These are phyloP conservation scores for Macrotyloma uniflorum DNA, from an alignment of 306 rosid genomes.

Conservation along the genomic window DNA sequence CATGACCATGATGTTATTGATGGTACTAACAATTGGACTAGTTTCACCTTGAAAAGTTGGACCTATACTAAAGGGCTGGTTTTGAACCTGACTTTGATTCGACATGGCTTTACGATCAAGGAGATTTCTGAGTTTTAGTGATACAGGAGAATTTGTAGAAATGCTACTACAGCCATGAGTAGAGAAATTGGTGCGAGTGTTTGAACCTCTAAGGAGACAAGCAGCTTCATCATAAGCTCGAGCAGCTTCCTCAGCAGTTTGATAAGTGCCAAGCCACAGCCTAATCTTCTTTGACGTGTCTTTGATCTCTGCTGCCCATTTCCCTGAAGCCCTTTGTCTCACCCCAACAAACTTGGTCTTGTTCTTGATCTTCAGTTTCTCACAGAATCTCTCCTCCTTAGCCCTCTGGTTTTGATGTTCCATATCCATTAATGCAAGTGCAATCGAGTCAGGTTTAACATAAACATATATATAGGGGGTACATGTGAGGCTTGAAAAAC, in stretches of 20 bases:
- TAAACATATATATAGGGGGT: neutral
- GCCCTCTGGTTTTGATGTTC: slow-evolving; percentile 32
- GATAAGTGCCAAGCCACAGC: slow-evolving; percentile 88
- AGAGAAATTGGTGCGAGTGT: slow-evolving; percentile 76
- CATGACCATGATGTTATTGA: slow-evolving; percentile 18
- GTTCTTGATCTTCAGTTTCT: slow-evolving; percentile 20
- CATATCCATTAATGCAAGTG: slow-evolving; percentile 30
- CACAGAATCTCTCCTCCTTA: slow-evolving; percentile 23
- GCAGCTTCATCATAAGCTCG: slow-evolving; percentile 90
- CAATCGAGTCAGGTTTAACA: slow-evolving; percentile 15
- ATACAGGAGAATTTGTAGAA: slow-evolving; percentile 57
- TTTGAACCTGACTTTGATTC: slow-evolving; percentile 23
- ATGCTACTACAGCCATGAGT: slow-evolving; percentile 15
- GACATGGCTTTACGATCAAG: slow-evolving; percentile 50
- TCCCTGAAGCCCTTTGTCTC: slow-evolving; percentile 88
- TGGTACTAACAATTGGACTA: neutral
- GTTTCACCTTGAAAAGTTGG: slow-evolving; percentile 10
- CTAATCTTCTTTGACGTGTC: slow-evolving; percentile 81
- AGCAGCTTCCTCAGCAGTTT: slow-evolving; percentile 85
- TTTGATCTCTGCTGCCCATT: slow-evolving; percentile 95
- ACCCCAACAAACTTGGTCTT: slow-evolving; percentile 75
- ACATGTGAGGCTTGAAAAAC: neutral
- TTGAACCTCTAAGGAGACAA: slow-evolving; percentile 70
- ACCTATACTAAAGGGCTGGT: slow-evolving; percentile 1
- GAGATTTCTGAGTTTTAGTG: slow-evolving; percentile 68